These are phyloP conservation scores for Fusarium sp. DNA, from an alignment of 2,329 filamentous ascomycete genomes.

Conservation along the genomic window DNA sequence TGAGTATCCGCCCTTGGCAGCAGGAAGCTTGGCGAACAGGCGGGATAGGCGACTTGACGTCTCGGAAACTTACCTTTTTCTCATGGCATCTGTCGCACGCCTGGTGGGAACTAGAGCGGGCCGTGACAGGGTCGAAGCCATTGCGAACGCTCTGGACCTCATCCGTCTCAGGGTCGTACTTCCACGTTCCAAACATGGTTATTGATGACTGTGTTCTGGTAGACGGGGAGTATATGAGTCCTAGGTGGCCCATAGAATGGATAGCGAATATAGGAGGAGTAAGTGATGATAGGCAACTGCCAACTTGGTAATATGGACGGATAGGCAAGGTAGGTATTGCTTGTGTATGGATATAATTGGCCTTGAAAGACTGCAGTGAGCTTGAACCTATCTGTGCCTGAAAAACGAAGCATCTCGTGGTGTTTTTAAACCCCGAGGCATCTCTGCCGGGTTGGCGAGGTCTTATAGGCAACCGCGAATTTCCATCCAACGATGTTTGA, in stretches of 20 bases:
- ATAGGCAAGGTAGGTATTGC: not conserved
- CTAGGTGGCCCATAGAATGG: conserved; percentile 24
- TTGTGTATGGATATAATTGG: conserved; percentile 1
- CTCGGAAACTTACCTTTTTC: conserved; percentile 52
- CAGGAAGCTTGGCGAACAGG: not conserved
- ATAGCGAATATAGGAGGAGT: not conserved
- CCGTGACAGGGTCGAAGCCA: conserved; percentile 54
- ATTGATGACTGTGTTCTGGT: conserved; percentile 37
- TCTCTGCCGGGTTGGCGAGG: conserved; percentile 18
- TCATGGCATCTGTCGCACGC: conserved; percentile 56
- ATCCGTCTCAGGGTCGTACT: conserved; percentile 55
- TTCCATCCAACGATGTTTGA: conserved; percentile 20
- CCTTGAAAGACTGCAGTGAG: conserved; percentile 10
- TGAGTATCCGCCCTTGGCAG: conserved; percentile 14
- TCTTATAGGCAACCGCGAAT: conserved; percentile 40
- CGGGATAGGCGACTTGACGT: conserved; percentile 2
- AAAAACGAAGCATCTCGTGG: conserved; percentile 32
- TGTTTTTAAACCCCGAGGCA: conserved; percentile 37
- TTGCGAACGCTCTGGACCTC: conserved; percentile 55
- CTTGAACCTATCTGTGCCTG: conserved; percentile 34
- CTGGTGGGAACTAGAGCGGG: conserved; percentile 55
- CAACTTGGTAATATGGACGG: not conserved
- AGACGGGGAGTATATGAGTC: conserved; percentile 6
- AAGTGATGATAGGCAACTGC: conserved; percentile 16
- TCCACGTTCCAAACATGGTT: conserved; percentile 56